These are phyloP conservation scores for Tylopilus felleus DNA, from an alignment of 768 basidiomycete species.

Conservation along the genomic window DNA sequence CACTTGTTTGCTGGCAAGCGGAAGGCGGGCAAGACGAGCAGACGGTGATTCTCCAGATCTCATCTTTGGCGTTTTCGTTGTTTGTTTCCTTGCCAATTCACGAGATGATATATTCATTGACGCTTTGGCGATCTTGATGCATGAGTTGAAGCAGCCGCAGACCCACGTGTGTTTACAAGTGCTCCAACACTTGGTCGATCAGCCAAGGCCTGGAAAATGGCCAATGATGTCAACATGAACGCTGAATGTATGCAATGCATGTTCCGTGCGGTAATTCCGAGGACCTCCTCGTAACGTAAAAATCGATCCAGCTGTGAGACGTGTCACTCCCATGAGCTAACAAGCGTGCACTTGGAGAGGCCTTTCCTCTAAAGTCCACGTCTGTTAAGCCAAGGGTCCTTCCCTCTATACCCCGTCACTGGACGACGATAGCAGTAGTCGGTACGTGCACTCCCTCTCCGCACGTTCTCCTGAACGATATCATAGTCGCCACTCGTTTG, in stretches of 20 bases:
- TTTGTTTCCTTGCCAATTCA: neutral
- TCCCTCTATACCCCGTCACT: neutral
- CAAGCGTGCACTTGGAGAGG: neutral
- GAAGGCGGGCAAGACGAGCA: constrained; percentile 77
- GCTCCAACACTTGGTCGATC: no score
- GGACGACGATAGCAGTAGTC: neutral
- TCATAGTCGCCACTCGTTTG: no score
- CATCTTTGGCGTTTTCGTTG: neutral
- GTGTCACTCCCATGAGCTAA: neutral
- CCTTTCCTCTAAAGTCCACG: neutral
- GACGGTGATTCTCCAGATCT: constrained; percentile 45
- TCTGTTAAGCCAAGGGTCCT: neutral
- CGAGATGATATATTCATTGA: neutral
- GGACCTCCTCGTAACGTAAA: neutral
- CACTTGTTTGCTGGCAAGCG: constrained; percentile 85
- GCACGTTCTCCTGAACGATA: neutral
- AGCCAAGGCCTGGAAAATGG: no score
- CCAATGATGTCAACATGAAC: no score
- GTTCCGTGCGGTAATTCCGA: neutral
- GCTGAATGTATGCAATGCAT: neutral
- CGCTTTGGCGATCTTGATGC: neutral
- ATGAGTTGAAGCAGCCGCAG: neutral
- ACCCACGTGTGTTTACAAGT: neutral
- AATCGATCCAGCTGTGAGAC: neutral
- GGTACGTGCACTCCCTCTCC: neutral